These are phyloP conservation scores for Hanseniaspora nectarophila DNA, from an alignment of 805 yeast species.

Conservation along the genomic window DNA sequence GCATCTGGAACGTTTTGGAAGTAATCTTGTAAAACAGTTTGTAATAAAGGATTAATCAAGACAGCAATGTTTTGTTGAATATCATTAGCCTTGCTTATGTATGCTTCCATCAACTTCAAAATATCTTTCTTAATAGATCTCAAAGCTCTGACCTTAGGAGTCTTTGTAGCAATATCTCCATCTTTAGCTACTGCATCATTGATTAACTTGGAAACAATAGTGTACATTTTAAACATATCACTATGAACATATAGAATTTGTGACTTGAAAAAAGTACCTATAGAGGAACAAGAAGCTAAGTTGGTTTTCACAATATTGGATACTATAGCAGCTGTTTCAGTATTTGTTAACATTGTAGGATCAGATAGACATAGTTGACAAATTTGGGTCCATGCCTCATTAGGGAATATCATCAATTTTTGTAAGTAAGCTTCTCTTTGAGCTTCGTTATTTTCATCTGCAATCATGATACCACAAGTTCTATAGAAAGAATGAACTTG, in stretches of 20 bases:
- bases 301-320: constrained; percentile 92
- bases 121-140: constrained; percentile 94
- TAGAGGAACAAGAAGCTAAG: constrained; percentile 85
- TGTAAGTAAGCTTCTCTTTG: constrained; percentile 58
- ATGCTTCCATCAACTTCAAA: constrained; percentile 75
- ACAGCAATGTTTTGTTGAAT: constrained; percentile 72
- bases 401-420: constrained; percentile 83
- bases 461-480: constrained; percentile 88
- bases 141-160: constrained; percentile 88
- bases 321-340: constrained; percentile 81
- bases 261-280: constrained; percentile 82
- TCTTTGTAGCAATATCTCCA: constrained; percentile 83
- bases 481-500: constrained; percentile 96
- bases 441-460: constrained; percentile 66
- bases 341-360: constrained; percentile 61
- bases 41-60: constrained; percentile 69
- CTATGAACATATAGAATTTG: constrained; percentile 79
- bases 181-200: constrained; percentile 65
- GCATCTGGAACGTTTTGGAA: constrained; percentile 84
- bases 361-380: constrained; percentile 75
- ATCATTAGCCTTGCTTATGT: constrained; percentile 67
- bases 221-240: constrained; percentile 80
- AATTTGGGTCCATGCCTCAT: constrained; percentile 86
- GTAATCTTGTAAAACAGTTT: constrained; percentile 82
- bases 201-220: constrained; percentile 78